These are phyloP conservation scores for Boletales sp. DNA, from an alignment of 768 basidiomycete genomes.

Conservation along the genomic window DNA sequence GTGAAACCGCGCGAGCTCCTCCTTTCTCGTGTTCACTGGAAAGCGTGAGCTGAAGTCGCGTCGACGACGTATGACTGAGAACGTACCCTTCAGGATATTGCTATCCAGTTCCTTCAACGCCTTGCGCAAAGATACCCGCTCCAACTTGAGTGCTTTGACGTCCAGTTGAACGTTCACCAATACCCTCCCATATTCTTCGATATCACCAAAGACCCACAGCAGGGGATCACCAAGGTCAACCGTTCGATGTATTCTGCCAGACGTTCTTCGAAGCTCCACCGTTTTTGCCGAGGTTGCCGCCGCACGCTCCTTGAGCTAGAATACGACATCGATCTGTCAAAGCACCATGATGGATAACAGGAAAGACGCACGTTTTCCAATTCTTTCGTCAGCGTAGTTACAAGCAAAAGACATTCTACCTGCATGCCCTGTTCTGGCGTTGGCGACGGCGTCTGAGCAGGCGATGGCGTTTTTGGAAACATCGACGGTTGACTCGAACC, in stretches of 20 bases:
- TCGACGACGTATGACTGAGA: neutral
- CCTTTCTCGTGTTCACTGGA: slow-evolving; percentile 73
- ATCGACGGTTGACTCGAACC: too few species aligned
- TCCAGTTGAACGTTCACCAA: slow-evolving; percentile 43
- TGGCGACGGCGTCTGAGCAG: slow-evolving; percentile 13
- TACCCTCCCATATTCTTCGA: slow-evolving; percentile 44
- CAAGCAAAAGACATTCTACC: slow-evolving; percentile 53
- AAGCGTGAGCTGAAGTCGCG: neutral
- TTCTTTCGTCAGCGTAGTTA: slow-evolving; percentile 46
- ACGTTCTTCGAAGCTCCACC: slow-evolving; percentile 34
- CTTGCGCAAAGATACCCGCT: slow-evolving; percentile 39
- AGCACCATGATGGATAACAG: neutral
- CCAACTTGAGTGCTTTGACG: slow-evolving; percentile 44
- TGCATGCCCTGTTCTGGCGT: slow-evolving; percentile 62
- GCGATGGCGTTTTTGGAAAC: neutral
- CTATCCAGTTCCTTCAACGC: slow-evolving; percentile 56
- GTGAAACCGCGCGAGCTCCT: slow-evolving; percentile 78
- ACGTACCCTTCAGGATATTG: slow-evolving; percentile 63
- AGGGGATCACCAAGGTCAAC: slow-evolving; percentile 43
- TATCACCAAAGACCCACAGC: slow-evolving; percentile 56
- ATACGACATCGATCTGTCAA: neutral
- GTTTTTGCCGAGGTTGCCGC: slow-evolving; percentile 35
- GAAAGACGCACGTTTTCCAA: slow-evolving; percentile 51
- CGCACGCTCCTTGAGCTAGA: slow-evolving; percentile 45
- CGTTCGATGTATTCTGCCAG: slow-evolving; percentile 37